Percentiles rank a stretch among this genome's conserved stretches.
These are phyloP conservation scores for Blastobotrys serpentis DNA, from an alignment of 1,139 yeast genomes.

Conservation along the genomic window DNA sequence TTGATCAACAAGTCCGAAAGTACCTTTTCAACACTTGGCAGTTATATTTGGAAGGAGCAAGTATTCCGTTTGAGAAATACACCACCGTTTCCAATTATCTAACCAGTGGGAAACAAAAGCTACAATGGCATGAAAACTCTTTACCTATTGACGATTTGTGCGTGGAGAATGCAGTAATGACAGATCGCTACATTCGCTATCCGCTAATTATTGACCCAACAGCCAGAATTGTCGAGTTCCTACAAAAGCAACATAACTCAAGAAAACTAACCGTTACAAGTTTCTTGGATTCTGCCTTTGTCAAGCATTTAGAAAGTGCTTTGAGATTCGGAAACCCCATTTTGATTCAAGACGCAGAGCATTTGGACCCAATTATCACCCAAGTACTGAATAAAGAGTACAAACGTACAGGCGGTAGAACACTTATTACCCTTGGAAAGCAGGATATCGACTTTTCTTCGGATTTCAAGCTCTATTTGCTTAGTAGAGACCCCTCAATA, in stretches of 20 bases:
- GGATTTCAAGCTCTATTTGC: conserved; percentile 58
- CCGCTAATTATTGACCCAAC: conserved; percentile 79
- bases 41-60: conserved; percentile 39
- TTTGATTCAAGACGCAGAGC: conserved; percentile 75
- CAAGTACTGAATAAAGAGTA: conserved; percentile 62
- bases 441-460: conserved; percentile 67
- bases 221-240: conserved; percentile 46
- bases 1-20: conserved; percentile 54
- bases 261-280: conserved; percentile 58
- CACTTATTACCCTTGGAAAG: conserved; percentile 58
- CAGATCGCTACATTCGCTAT: conserved; percentile 43
- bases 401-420: conserved; percentile 67
- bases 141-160: conserved; percentile 58
- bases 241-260: conserved; percentile 39
- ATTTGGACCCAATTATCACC: conserved; percentile 70
- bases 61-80: conserved; percentile 47
- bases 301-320: conserved; percentile 73
- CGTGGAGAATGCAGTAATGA: conserved; percentile 61
- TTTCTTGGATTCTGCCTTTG: conserved; percentile 67
- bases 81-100: conserved; percentile 41
- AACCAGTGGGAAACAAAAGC: conserved; percentile 44
- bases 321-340: conserved; percentile 78
- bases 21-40: conserved; percentile 46
- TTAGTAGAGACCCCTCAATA: conserved; percentile 58
- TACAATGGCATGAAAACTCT: conserved; percentile 55